Evolutionary conservation across 495 filamentous ascomycete genomes (phyloP), one percentile per base, ranked within the genome.

Genomic region (Hypomontagnella monticulosa): DNA sequence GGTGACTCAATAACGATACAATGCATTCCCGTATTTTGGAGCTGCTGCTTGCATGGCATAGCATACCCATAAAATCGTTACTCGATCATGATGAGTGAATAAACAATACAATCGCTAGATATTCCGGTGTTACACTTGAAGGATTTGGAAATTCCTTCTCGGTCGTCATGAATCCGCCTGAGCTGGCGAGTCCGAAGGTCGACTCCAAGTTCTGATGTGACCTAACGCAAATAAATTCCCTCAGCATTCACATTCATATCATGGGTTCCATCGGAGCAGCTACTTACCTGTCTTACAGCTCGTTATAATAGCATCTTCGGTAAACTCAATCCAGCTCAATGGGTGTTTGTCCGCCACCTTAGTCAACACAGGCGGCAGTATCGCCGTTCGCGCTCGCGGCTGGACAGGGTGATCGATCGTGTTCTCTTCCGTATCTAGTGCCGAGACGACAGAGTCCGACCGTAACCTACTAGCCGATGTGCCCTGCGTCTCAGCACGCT

Each of bases 361-460:
- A 14, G 89, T 91, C 87, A 97, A 89, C 16, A 99, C 92, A 44
- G 95, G 95, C n/a, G 96, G 95, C 47, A 99, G 75, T 71, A 96
- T 87, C 7, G 95, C 91, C 37, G 90, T 94, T 49, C 86, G 84
- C 38, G 91, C 83, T 61, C 91, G 82, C 4, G 92, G 86, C 75
- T 96, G 91, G 6, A 97, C 92, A 2, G 88, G 83, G 77, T 97
- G 93, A 62, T 87, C 81, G 38, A 89, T 78, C 15, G 83, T 76
- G 53, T 82, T 79, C 53, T 72, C 72, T 30, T 71, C 77, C 38
- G 84, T 86, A 8, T 79, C 76, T 57, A 77, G 74, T 51, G 72
- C 74, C 68, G 87, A 78, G 44, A 90, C 66, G 77, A 86, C 84
- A 12, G 87, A 87, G 78, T 89, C 75, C 61, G 91, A 87, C 72